These are phyloP conservation scores for Basipetospora chlamydospora DNA, from an alignment of 2,329 filamentous ascomycete species.

Conservation along the genomic window DNA sequence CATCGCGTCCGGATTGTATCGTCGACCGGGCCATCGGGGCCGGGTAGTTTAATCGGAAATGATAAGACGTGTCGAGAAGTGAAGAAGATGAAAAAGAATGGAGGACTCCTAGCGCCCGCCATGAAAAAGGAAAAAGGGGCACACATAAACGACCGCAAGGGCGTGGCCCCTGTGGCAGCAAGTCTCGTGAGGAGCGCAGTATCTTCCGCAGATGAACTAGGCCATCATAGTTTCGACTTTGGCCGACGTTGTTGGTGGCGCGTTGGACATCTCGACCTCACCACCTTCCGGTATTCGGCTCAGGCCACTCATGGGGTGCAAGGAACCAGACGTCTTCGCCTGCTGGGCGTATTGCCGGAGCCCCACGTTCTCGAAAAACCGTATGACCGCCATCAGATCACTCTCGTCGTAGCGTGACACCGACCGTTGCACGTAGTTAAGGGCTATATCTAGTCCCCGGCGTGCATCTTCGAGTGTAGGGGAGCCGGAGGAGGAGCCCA, in stretches of 20 bases:
- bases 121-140: neutral
- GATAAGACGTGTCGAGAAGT: too few species aligned
- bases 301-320: constrained; percentile 2
- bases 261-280: constrained; percentile 6
- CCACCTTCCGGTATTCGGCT: constrained; percentile 6
- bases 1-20: too few species aligned
- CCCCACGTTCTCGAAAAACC: constrained; percentile 9
- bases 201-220: too few species aligned
- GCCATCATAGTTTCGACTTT: constrained; percentile 5
- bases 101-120: neutral
- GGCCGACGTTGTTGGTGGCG: neutral
- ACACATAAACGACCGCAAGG: too few species aligned
- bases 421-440: constrained; percentile 8
- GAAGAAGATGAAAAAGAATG: too few species aligned
- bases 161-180: too few species aligned
- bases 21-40: too few species aligned
- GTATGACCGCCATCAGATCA: constrained; percentile 8
- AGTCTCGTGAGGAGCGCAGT: too few species aligned
- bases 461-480: constrained; percentile 8
- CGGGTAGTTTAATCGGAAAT: too few species aligned
- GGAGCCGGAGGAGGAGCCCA: neutral
- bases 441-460: constrained; percentile 7
- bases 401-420: constrained; percentile 6
- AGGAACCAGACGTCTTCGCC: neutral
- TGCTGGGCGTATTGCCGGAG: constrained; percentile 3